Percentiles rank a stretch among this genome's conserved stretches.
Conservation (phyloP, 2,329 filamentous ascomycete species). For the Fusarium sp. region DNA sequence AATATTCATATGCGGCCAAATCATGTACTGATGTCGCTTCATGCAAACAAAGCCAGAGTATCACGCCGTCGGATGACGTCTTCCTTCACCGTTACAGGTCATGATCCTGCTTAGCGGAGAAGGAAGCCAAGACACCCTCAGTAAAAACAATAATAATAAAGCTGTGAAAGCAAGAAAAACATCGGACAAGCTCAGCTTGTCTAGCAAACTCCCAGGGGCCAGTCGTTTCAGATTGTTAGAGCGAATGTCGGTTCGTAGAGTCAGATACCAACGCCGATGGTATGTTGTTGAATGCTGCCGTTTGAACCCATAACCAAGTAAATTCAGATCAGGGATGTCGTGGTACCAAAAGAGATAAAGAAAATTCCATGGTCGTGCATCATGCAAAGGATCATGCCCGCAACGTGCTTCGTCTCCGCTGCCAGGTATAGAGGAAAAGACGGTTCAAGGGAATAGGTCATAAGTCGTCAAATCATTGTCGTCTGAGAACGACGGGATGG, state of each 20-base stretch:
- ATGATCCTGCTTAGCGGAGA: not conserved
- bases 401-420: conserved; percentile 34
- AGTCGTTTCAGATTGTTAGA: conserved; percentile 4
- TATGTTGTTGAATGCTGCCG: conserved; percentile 28
- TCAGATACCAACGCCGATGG: not conserved
- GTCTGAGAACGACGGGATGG: not conserved
- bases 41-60: conserved; percentile 38
- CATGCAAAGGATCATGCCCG: conserved; percentile 33
- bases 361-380: conserved; percentile 32
- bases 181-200: conserved; percentile 23
- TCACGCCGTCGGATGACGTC: conserved; percentile 36
- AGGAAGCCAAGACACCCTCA: not conserved
- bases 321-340: conserved; percentile 29
- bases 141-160: conserved; percentile 14
- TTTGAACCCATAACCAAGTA: conserved; percentile 5
- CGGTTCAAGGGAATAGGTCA: conserved; percentile 26
- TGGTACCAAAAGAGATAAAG: conserved; percentile 5
- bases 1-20: not conserved
- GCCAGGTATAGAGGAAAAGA: conserved; percentile 21
- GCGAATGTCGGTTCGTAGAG: conserved; percentile 2
- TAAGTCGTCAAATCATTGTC: conserved; percentile 40
- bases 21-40: not conserved
- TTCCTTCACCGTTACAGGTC: conserved; percentile 11
- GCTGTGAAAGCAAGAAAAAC: not conserved
- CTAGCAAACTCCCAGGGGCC: not conserved